These are phyloP conservation scores for Zymoseptoria tritici DNA, from an alignment of 2,329 filamentous ascomycete genomes.

Conservation along the genomic window DNA sequence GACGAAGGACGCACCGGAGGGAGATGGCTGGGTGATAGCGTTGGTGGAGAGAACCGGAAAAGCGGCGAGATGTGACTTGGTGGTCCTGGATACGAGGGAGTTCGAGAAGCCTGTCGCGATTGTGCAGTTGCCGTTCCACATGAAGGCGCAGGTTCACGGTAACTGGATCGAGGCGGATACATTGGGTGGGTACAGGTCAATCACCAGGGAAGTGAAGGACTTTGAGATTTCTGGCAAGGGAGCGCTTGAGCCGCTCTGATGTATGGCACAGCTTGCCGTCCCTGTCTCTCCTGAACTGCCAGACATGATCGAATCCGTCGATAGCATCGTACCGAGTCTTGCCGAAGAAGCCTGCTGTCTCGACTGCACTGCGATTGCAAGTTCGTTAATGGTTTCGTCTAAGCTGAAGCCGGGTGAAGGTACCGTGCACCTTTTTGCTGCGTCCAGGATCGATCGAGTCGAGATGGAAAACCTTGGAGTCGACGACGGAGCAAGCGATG, in stretches of 20 bases:
- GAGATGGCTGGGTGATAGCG: constrained; percentile 46
- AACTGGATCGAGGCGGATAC: constrained; percentile 13
- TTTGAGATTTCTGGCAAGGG: constrained; percentile 7
- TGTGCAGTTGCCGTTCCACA: constrained; percentile 33
- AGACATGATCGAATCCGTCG: too few species aligned
- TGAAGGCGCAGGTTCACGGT: constrained; percentile 16
- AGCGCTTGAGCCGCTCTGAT: constrained; percentile 13
- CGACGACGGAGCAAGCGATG: too few species aligned
- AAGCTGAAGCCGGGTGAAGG: too few species aligned
- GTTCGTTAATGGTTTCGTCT: too few species aligned
- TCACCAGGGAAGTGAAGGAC: constrained; percentile 3
- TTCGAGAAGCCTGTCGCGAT: constrained; percentile 35
- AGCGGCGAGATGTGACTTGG: constrained; percentile 25
- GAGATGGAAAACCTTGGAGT: too few species aligned
- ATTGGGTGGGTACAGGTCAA: constrained; percentile 9
- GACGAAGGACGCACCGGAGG: constrained; percentile 35
- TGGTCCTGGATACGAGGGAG: constrained; percentile 37
- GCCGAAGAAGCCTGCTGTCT: too few species aligned
- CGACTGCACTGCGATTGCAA: too few species aligned
- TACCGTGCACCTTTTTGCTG: too few species aligned
- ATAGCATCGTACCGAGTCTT: too few species aligned
- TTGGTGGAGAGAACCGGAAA: constrained; percentile 32
- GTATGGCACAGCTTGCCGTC: background rate
- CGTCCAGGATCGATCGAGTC: too few species aligned
- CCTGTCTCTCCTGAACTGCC: too few species aligned